These are phyloP conservation scores for Phaeolepiota aurea DNA, from an alignment of 768 basidiomycete species.

Conservation along the genomic window DNA sequence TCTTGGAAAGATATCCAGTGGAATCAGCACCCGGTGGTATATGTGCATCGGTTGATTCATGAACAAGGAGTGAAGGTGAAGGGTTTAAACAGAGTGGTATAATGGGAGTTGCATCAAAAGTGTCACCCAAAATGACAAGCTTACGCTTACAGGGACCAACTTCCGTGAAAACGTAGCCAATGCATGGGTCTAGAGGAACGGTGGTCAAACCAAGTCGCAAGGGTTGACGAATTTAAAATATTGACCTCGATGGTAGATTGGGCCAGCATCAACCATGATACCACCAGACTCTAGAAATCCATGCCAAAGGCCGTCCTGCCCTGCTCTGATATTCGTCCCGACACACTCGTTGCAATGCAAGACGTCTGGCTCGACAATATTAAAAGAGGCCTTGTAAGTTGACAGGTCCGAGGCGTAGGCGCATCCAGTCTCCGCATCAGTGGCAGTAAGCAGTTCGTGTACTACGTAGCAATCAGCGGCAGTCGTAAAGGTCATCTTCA, in stretches of 20 bases:
- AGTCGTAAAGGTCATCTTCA: constrained; percentile 58
- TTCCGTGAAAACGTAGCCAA: constrained; percentile 74
- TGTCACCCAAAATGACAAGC: constrained; percentile 74
- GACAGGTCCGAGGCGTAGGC: constrained; percentile 16
- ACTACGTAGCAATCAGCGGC: constrained; percentile 61
- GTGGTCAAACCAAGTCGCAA: not conserved
- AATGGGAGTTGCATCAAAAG: constrained; percentile 53
- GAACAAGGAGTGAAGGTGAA: constrained; percentile 63
- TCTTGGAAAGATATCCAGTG: constrained; percentile 25
- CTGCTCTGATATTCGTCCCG: constrained; percentile 51
- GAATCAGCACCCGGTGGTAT: constrained; percentile 51
- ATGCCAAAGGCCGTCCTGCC: constrained; percentile 58
- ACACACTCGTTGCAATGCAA: constrained; percentile 57
- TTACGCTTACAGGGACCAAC: constrained; percentile 40
- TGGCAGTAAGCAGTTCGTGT: constrained; percentile 61
- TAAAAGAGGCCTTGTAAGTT: constrained; percentile 7
- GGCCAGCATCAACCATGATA: constrained; percentile 58
- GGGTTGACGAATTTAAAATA: constrained; percentile 1
- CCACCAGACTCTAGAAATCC: constrained; percentile 32
- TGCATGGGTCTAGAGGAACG: constrained; percentile 50
- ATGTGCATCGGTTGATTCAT: constrained; percentile 76
- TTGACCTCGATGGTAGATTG: constrained; percentile 69
- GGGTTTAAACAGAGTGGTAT: constrained; percentile 45
- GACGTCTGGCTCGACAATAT: constrained; percentile 20
- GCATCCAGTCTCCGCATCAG: constrained; percentile 49